Base-by-base conservation (phyloP, 352 stramenopile species). In the Elongisporangium undulatum region DNA sequence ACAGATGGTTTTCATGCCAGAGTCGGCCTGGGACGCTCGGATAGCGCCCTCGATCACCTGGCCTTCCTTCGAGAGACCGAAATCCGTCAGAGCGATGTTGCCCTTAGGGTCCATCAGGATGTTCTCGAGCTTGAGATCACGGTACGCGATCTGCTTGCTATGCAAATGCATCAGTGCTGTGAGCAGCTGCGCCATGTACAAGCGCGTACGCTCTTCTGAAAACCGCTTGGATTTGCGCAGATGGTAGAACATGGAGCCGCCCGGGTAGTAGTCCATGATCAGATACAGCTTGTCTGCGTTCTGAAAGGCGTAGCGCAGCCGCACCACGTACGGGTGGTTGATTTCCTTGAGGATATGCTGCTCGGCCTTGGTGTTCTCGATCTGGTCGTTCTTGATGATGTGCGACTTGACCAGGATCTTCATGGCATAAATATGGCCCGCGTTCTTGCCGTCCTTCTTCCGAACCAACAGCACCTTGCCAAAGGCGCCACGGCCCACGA, bases 261-360 rank as follows among this genome's bases (percentile, higher is more conserved):
- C 88, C 4, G 88, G 89, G 60, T 97, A 96, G 68, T 98, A 98
- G 60, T 98, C 94, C 84, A 98, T 97, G 53, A 98, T 92, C 56
- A 98, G 70, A 64, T 99, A 99, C 9, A 99, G 67, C 50, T 95
- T 94, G 51, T 96, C 86, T 0, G 82, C 51, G 61, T 94, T 96
- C 64, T 96, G 88, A 68, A 96, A 95, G 5, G 88, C 88, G 59
- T 88, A 94, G 5, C 87, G 85, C 41, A 96, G 57, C 0, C 85
- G 87, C 34, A 95, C 88, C 13, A 96, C 79, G 61, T 87, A 96
- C 20, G 88, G 88, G 54, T 96, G 88, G 69, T 81, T 93, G 63
- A 95, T 96, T 58, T 94, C 85, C 66, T 95, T 94, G 13, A 96
- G 59, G 61, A 96, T 96, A 51, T 96, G 86, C 63, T 95, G 86